Evolutionary conservation across 139 green algal species (phyloP).

Genomic region (Tetraselmis chui): DNA sequence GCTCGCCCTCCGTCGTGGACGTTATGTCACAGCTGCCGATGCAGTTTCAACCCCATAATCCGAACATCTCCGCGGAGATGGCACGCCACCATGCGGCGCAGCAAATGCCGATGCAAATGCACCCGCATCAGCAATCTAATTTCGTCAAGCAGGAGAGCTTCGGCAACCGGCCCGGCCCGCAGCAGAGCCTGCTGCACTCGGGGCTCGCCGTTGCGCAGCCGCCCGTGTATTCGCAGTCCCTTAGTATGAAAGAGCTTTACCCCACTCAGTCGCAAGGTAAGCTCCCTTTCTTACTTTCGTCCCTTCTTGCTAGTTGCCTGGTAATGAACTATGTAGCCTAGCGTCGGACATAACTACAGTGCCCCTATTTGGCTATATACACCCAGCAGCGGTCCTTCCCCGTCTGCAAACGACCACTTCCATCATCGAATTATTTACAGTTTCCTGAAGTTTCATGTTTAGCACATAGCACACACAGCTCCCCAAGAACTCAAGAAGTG

Average conservation of each 20-base stretch:
- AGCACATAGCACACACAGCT: no score
- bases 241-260: background rate
- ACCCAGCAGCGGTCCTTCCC: no score
- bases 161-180: background rate
- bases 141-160: background rate
- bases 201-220: background rate
- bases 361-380: no score
- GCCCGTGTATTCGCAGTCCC: background rate
- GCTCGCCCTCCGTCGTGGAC: background rate
- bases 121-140: background rate
- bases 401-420: no score
- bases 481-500: no score
- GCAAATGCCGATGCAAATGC: background rate
- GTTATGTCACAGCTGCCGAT: background rate
- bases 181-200: background rate
- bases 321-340: no score
- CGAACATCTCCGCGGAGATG: background rate
- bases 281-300: no score
- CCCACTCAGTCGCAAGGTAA: no score
- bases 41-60: conserved; percentile 19
- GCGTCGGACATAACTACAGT: no score
- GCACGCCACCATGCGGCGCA: background rate
- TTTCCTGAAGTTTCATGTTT: no score
- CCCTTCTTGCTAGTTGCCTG: no score
- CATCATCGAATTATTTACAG: no score